A percentile compares a stretch with the other conserved stretches of the same genome.
Evolutionary conservation across 2,329 filamentous ascomycete genomes (phyloP).

Genomic region (Colletotrichum scovillei): DNA sequence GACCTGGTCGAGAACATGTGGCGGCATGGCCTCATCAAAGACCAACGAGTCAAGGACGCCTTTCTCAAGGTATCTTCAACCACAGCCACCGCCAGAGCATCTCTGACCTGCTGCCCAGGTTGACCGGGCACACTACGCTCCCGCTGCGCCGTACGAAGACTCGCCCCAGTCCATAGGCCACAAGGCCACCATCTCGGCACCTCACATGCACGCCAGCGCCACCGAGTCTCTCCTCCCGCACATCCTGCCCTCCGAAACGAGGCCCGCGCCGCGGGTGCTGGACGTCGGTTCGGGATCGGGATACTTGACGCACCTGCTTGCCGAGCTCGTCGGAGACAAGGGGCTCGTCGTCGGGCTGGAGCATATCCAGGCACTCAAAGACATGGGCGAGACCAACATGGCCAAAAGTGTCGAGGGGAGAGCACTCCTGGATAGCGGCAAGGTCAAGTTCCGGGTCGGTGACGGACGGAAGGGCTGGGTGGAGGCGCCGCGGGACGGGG

Average conservation of each 20-base stretch:
- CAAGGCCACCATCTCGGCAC: slow-evolving; percentile 67
- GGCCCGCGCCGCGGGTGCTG: slow-evolving; percentile 65
- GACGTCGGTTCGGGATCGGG: slow-evolving; percentile 83
- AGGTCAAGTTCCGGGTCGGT: slow-evolving; percentile 78
- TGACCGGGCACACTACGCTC: slow-evolving; percentile 88
- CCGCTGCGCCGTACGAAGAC: slow-evolving; percentile 74
- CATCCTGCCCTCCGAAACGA: slow-evolving; percentile 49
- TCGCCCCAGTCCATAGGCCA: slow-evolving; percentile 67
- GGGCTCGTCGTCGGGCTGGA: slow-evolving; percentile 77
- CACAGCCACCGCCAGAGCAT: neutral
- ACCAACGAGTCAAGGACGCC: slow-evolving; percentile 77
- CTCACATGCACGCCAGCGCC: slow-evolving; percentile 71
- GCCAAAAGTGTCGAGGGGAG: slow-evolving; percentile 68
- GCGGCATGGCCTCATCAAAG: slow-evolving; percentile 77
- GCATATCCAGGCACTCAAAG: slow-evolving; percentile 74
- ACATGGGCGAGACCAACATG: slow-evolving; percentile 75
- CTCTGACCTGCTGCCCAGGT: slow-evolving; percentile 63
- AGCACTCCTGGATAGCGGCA: slow-evolving; percentile 69
- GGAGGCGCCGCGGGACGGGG: slow-evolving; percentile 54
- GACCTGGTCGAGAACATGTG: slow-evolving; percentile 84
- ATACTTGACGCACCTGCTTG: slow-evolving; percentile 90
- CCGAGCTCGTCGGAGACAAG: slow-evolving; percentile 73
- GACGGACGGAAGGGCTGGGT: slow-evolving; percentile 78
- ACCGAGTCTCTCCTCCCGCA: slow-evolving; percentile 60
- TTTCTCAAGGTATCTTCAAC: slow-evolving; percentile 72